Conservation (phyloP, 2,329 filamentous ascomycete genomes). For the Gyromitra esculenta region DNA sequence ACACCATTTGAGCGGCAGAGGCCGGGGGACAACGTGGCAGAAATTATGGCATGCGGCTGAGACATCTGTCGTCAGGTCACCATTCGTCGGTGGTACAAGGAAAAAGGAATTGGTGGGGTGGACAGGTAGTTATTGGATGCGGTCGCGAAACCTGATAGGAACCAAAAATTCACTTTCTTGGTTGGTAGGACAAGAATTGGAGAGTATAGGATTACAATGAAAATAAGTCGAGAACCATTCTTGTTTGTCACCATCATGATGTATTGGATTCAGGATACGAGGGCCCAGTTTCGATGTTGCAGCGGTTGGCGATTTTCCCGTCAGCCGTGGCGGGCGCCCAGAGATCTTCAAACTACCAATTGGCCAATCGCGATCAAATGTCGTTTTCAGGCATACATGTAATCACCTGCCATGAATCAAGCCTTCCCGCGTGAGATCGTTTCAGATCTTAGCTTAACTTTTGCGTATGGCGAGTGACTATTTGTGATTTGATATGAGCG, state of each 20-base stretch:
- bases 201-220: neutral
- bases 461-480: neutral
- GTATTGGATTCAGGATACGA: neutral
- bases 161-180: neutral
- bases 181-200: neutral
- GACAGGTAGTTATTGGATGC: neutral
- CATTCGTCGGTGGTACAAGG: constrained; percentile 4
- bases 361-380: neutral
- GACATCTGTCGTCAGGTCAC: constrained; percentile 19
- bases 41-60: constrained; percentile 23
- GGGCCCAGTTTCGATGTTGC: neutral
- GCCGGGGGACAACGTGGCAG: constrained; percentile 32
- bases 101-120: constrained; percentile 10
- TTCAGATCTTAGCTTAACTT: neutral
- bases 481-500: neutral
- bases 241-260: constrained; percentile 11
- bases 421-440: neutral
- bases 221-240: constrained; percentile 1
- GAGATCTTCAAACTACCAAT: neutral
- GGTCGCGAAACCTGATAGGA: neutral
- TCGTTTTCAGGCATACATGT: too few relatives aligned
- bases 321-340: neutral
- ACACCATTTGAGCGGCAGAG: constrained; percentile 13
- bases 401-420: neutral
- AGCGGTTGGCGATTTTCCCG: neutral